A percentile compares a stretch with the other conserved stretches of the same genome.
phyloP scores from a whole-genome alignment of 805 yeast species.

The Wickerhamomyces pijperi region DNA sequence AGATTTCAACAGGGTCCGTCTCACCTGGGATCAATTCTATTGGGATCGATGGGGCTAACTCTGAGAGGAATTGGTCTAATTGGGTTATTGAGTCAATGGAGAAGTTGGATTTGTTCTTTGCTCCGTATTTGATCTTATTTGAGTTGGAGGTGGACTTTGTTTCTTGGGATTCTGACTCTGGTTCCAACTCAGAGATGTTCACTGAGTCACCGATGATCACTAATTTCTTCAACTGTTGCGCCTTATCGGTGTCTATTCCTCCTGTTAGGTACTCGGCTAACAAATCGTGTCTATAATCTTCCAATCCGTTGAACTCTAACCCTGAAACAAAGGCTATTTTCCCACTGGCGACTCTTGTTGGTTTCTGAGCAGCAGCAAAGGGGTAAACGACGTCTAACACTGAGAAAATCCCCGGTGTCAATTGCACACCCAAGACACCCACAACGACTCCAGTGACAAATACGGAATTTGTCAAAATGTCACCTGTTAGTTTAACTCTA shows the following conservation, averaged over 20 bases:
- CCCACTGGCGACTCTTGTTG: conserved; percentile 9
- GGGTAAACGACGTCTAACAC: conserved; percentile 77
- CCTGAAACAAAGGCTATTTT: conserved; percentile 75
- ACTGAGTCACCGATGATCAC: conserved; percentile 70
- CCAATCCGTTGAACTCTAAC: conserved; percentile 39
- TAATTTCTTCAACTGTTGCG: conserved; percentile 31
- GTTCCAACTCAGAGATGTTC: conserved; percentile 11
- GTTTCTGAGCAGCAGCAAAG: conserved; percentile 42
- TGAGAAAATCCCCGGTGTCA: conserved; percentile 72
- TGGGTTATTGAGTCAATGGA: conserved; percentile 34
- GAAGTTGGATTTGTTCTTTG: conserved; percentile 42
- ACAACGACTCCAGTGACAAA: conserved; percentile 77
- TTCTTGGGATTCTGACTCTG: no score
- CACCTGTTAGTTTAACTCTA: conserved; percentile 61
- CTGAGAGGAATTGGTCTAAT: conserved; percentile 50
- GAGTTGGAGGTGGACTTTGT: conserved; percentile 4
- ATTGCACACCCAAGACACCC: conserved; percentile 79
- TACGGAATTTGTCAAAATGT: conserved; percentile 37
- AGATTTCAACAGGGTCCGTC: conserved; percentile 72
- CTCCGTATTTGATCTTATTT: conserved; percentile 27
- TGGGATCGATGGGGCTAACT: conserved; percentile 48
- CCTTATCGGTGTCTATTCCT: no score
- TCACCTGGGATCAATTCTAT: conserved; percentile 78
- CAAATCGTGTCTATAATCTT: conserved; percentile 38
- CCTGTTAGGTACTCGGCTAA: conserved; percentile 66